Conservation (phyloP, 2,329 filamentous ascomycete genomes). For the Ilyonectria sp. region DNA sequence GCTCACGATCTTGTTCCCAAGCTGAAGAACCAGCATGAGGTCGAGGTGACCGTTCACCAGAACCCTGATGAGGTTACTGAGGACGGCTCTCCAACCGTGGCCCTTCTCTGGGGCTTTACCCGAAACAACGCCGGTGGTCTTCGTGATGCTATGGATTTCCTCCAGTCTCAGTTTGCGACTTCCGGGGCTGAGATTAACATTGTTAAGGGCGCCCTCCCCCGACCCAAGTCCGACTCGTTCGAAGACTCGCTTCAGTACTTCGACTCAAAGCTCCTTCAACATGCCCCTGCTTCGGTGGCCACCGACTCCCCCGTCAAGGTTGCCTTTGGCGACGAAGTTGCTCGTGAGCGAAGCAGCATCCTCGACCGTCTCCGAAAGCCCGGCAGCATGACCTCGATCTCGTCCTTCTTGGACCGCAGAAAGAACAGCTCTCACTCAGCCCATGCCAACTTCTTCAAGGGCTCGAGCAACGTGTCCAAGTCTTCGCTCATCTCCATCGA, state of each 20-base stretch:
- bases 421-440: slow-evolving; percentile 94
- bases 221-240: slow-evolving; percentile 99
- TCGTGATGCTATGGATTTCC: slow-evolving; percentile 95
- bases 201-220: slow-evolving; percentile 93
- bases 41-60: slow-evolving; percentile 84
- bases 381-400: slow-evolving; percentile 93
- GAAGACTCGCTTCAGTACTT: slow-evolving; percentile 98
- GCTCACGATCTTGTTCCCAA: slow-evolving; percentile 84
- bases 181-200: slow-evolving; percentile 90
- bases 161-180: slow-evolving; percentile 87
- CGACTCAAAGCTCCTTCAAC: slow-evolving; percentile 95
- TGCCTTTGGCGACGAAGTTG: slow-evolving; percentile 85
- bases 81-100: slow-evolving; percentile 70
- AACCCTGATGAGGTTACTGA: slow-evolving; percentile 72
- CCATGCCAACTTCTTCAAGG: slow-evolving; percentile 90
- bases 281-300: slow-evolving; percentile 83
- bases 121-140: slow-evolving; percentile 97
- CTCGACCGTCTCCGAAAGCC: slow-evolving; percentile 96
- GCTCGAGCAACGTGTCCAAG: slow-evolving; percentile 91
- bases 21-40: slow-evolving; percentile 92
- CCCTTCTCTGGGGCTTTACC: slow-evolving; percentile 86
- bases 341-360: slow-evolving; percentile 84
- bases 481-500: slow-evolving; percentile 97
- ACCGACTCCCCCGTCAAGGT: slow-evolving; percentile 92
- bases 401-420: slow-evolving; percentile 94